Conservation (phyloP, 164 flowering plant species). For the Berberis thunbergii region DNA sequence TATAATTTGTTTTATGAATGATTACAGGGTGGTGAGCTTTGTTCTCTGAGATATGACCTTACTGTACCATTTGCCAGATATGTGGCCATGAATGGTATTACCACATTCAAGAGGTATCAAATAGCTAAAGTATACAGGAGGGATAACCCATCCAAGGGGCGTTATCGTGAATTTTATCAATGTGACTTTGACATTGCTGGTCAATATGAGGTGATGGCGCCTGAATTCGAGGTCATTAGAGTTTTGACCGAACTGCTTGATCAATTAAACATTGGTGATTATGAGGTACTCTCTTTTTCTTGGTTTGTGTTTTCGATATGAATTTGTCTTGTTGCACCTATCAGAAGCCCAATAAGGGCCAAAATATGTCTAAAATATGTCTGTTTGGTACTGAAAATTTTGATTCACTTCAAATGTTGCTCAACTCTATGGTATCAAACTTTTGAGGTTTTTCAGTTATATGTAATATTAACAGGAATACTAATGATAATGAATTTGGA, state of each 20-base stretch:
- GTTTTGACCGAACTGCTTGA: constrained; percentile 83
- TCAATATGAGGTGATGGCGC: constrained; percentile 66
- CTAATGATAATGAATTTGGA: too few relatives aligned
- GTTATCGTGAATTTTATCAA: constrained; percentile 95
- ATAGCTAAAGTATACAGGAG: constrained; percentile 89
- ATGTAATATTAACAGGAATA: too few relatives aligned
- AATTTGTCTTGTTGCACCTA: background rate
- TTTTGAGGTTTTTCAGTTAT: too few relatives aligned
- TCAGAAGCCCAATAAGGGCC: too few relatives aligned
- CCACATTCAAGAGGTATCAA: constrained; percentile 78
- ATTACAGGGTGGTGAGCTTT: constrained; percentile 17
- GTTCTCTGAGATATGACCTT: constrained; percentile 87
- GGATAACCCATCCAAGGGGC: constrained; percentile 93
- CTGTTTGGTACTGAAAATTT: too few relatives aligned
- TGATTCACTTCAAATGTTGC: too few relatives aligned
- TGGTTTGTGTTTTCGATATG: background rate
- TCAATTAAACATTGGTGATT: constrained; percentile 76
- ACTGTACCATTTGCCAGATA: constrained; percentile 96
- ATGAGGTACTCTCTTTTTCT: constrained; percentile 50
- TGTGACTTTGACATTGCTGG: constrained; percentile 98
- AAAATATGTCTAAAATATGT: too few relatives aligned
- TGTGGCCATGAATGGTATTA: constrained; percentile 85
- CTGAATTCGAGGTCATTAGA: constrained; percentile 85
- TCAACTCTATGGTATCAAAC: too few relatives aligned
- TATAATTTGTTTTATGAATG: background rate